Conservation (phyloP, 305 asterid species). For the Fraxinus velutina region DNA sequence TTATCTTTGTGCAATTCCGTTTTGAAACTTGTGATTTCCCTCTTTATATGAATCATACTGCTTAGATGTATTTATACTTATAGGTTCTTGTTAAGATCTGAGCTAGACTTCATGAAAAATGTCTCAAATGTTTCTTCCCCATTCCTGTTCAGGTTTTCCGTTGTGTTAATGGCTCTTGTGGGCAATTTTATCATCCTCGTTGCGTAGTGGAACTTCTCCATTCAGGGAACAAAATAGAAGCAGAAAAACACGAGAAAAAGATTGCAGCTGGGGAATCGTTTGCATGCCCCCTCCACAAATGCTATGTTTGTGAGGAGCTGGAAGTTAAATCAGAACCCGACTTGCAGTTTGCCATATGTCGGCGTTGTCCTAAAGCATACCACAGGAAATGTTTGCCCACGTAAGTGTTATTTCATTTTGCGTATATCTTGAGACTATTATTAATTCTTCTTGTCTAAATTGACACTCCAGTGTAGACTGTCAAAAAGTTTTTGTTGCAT, state of each 20-base stretch:
- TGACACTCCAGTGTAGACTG: background rate
- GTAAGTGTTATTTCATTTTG: conserved; percentile 34
- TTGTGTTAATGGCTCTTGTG: conserved; percentile 76
- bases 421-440: conserved; percentile 8
- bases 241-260: conserved; percentile 39
- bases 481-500: conserved; percentile 21
- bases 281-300: conserved; percentile 72
- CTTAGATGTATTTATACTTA: background rate
- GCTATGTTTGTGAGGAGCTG: conserved; percentile 57
- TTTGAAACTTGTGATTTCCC: background rate
- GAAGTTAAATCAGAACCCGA: conserved; percentile 52
- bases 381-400: conserved; percentile 91
- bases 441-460: conserved; percentile 5
- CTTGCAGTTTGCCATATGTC: conserved; percentile 85
- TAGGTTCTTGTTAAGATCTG: background rate
- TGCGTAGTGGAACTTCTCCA: conserved; percentile 68
- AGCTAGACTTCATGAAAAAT: background rate
- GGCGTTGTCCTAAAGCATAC: conserved; percentile 93
- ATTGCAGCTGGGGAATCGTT: conserved; percentile 64
- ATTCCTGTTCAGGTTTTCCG: conserved; percentile 55
- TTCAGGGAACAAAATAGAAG: conserved; percentile 43
- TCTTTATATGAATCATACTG: background rate
- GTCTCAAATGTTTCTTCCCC: background rate
- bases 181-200: conserved; percentile 66
- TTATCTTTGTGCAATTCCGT: background rate